phyloP scores from a whole-genome alignment of 2,329 filamentous ascomycete species.

The Trichoderma sp. region DNA sequence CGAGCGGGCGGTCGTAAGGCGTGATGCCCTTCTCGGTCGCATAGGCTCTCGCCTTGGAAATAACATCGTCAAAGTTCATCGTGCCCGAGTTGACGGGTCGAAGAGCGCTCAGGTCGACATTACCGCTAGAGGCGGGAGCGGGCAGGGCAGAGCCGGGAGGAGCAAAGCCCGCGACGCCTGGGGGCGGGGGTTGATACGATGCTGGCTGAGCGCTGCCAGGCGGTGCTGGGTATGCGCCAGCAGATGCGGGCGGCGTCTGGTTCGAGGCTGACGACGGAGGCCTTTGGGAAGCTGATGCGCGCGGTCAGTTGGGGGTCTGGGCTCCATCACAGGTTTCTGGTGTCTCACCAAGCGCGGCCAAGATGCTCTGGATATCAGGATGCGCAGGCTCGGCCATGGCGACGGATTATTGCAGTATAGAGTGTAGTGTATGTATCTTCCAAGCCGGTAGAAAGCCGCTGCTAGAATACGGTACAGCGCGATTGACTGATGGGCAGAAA shows the following conservation, averaged over 20 bases:
- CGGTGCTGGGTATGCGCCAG: conserved; percentile 43
- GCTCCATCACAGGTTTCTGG: conserved; percentile 6
- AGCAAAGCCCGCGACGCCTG: conserved; percentile 40
- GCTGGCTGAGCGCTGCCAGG: conserved; percentile 38
- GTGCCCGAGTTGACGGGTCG: conserved; percentile 78
- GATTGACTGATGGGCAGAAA: not conserved
- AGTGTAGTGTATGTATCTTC: not conserved
- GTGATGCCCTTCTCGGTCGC: conserved; percentile 75
- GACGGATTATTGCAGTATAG: conserved; percentile 6
- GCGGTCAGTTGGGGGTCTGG: not conserved
- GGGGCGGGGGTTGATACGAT: conserved; percentile 42
- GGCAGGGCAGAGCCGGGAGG: conserved; percentile 50
- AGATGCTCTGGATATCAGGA: conserved; percentile 48
- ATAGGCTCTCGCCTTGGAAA: conserved; percentile 81
- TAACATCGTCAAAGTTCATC: conserved; percentile 79
- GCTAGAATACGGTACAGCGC: not conserved
- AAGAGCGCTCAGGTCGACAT: conserved; percentile 76
- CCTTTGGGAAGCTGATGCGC: conserved; percentile 45
- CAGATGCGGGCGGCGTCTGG: conserved; percentile 44
- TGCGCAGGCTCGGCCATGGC: conserved; percentile 40
- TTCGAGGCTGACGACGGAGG: conserved; percentile 44
- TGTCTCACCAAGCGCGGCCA: conserved; percentile 50
- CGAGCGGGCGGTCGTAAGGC: conserved; percentile 59
- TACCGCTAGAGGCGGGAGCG: conserved; percentile 72
- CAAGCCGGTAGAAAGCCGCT: not conserved